phyloP scores from a whole-genome alignment of 331 rosid species.

The Saraca asoca region DNA sequence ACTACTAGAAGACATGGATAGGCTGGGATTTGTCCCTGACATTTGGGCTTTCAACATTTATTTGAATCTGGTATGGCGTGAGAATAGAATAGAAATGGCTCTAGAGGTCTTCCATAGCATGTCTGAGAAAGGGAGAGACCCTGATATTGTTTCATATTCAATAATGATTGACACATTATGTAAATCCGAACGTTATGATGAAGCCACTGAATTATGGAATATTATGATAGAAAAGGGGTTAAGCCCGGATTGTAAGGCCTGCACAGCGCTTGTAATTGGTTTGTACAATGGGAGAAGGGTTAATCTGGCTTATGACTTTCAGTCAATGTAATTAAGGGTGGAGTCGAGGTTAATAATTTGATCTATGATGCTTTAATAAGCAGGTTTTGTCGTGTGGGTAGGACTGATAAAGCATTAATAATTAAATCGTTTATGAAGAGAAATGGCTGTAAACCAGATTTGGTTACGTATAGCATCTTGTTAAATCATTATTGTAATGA shows the following conservation, averaged over 20 bases:
- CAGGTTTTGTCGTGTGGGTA: constrained; percentile 66
- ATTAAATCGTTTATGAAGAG: constrained; percentile 72
- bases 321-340: constrained; percentile 61
- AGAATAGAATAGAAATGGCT: constrained; percentile 54
- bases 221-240: constrained; percentile 57
- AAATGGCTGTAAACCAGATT: constrained; percentile 75
- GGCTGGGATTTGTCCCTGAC: constrained; percentile 66
- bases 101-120: constrained; percentile 51
- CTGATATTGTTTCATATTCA: constrained; percentile 73
- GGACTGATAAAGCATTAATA: constrained; percentile 64
- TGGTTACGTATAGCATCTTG: constrained; percentile 78
- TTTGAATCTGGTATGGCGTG: constrained; percentile 60
- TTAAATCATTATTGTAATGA: constrained; percentile 78
- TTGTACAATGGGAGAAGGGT: constrained; percentile 73
- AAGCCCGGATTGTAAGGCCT: constrained; percentile 61
- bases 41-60: constrained; percentile 89
- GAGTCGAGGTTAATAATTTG: constrained; percentile 55
- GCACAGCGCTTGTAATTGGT: constrained; percentile 72
- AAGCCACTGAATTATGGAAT: constrained; percentile 62
- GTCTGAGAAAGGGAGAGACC: constrained; percentile 65
- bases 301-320: constrained; percentile 87
- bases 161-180: constrained; percentile 67
- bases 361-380: constrained; percentile 72
- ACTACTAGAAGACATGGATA: constrained; percentile 64
- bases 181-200: constrained; percentile 51